Conservation (phyloP, 75 land plant genomes). For the Sequoiadendron giganteum region DNA sequence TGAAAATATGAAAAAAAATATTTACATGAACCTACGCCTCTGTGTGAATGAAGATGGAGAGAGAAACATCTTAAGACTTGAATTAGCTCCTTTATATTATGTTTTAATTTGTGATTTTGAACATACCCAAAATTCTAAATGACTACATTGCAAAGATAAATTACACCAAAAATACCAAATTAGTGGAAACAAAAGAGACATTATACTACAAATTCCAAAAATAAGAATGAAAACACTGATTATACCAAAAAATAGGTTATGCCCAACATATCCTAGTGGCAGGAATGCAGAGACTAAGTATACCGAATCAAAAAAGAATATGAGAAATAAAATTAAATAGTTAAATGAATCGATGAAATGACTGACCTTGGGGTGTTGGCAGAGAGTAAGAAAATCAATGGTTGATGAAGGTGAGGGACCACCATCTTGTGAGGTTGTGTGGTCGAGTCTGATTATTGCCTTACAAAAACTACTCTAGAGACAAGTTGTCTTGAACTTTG, state of each 20-base stretch:
- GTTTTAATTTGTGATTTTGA: neutral
- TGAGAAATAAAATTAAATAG: neutral
- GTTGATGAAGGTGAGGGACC: constrained; percentile 53
- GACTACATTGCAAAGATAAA: neutral
- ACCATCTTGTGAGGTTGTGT: neutral
- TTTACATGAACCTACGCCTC: too few species aligned
- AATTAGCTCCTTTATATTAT: too few species aligned
- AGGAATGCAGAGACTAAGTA: neutral
- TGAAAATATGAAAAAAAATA: too few species aligned
- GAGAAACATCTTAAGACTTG: too few species aligned
- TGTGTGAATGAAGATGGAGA: too few species aligned
- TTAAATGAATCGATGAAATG: neutral
- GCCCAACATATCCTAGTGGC: neutral
- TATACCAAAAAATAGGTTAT: neutral
- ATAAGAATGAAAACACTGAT: neutral
- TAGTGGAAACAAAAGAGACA: neutral
- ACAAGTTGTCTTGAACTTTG: neutral
- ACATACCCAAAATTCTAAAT: neutral
- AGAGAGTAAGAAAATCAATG: constrained; percentile 86
- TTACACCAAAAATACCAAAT: neutral
- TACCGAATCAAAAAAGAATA: too few species aligned
- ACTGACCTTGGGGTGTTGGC: constrained; percentile 85
- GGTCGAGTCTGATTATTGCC: constrained; percentile 3
- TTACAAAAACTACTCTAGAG: neutral
- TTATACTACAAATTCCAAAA: neutral